A percentile compares a stretch with the other conserved stretches of the same genome.
phyloP scores from a whole-genome alignment of 208 protist species.

The Entamoeba histolytica region DNA sequence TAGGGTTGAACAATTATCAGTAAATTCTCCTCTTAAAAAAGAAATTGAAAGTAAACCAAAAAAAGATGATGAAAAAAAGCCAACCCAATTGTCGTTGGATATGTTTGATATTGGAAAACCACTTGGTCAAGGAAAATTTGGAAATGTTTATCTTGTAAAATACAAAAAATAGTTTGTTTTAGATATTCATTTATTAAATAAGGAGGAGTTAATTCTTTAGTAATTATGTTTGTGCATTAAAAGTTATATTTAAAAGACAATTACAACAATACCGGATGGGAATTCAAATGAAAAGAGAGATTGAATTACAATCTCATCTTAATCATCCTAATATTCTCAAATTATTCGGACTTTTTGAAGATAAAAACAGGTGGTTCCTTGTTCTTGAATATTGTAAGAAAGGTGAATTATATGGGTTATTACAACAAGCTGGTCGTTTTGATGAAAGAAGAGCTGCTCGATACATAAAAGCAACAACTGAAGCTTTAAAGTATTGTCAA shows the following conservation, averaged over 20 bases:
- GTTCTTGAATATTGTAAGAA: neutral
- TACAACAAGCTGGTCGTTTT: neutral
- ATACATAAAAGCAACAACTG: neutral
- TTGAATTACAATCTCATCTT: neutral
- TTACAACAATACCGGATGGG: neutral
- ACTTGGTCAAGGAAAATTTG: no score
- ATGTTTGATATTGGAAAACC: no score
- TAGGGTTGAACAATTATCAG: no score
- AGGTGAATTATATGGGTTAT: neutral
- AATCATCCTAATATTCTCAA: conserved; percentile 1
- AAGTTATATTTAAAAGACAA: neutral
- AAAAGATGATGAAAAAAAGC: no score
- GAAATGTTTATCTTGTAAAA: no score
- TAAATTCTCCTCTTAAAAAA: no score
- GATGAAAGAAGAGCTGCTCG: neutral
- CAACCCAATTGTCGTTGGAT: no score
- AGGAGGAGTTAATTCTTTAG: no score
- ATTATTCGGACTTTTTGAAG: conserved; percentile 3
- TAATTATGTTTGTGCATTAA: conserved; percentile 7
- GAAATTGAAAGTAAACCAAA: no score
- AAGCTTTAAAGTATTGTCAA: neutral
- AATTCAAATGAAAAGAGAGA: neutral
- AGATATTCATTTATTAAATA: no score
- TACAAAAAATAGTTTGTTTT: no score
- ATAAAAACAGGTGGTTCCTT: neutral